phyloP scores from a whole-genome alignment of 768 basidiomycete species.

The Coprinopsis strossmayeri region DNA sequence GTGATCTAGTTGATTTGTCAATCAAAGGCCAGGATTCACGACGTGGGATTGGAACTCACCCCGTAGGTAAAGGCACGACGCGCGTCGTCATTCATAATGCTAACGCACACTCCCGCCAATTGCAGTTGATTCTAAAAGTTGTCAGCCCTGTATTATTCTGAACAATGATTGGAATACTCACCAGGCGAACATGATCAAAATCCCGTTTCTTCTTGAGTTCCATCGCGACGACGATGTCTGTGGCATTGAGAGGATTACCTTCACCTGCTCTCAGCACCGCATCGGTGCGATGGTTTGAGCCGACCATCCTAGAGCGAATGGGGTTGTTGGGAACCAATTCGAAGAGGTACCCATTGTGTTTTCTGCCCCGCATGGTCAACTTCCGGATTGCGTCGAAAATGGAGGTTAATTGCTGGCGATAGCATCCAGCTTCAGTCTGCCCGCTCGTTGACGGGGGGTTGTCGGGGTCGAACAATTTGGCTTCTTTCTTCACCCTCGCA shows the following conservation, averaged over 20 bases:
- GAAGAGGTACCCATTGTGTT: too few relatives aligned
- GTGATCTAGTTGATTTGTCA: conserved; percentile 2
- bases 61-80: not conserved
- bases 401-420: too few relatives aligned
- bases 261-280: too few relatives aligned
- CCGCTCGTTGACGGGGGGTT: not conserved
- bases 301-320: too few relatives aligned
- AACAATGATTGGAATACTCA: not conserved
- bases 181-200: not conserved
- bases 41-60: not conserved
- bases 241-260: too few relatives aligned
- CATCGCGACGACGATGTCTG: too few relatives aligned
- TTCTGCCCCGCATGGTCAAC: too few relatives aligned
- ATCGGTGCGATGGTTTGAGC: too few relatives aligned
- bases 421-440: too few relatives aligned
- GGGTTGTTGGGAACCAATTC: too few relatives aligned
- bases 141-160: not conserved
- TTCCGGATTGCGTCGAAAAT: too few relatives aligned
- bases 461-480: not conserved
- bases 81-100: conserved; percentile 2
- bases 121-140: not conserved
- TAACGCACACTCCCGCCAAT: not conserved
- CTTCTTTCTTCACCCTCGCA: not conserved
- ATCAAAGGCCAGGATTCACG: not conserved
- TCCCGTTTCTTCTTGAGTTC: not conserved